Base-by-base conservation (phyloP, 2,329 filamentous ascomycete species). In the Diaporthe ilicicola region DNA sequence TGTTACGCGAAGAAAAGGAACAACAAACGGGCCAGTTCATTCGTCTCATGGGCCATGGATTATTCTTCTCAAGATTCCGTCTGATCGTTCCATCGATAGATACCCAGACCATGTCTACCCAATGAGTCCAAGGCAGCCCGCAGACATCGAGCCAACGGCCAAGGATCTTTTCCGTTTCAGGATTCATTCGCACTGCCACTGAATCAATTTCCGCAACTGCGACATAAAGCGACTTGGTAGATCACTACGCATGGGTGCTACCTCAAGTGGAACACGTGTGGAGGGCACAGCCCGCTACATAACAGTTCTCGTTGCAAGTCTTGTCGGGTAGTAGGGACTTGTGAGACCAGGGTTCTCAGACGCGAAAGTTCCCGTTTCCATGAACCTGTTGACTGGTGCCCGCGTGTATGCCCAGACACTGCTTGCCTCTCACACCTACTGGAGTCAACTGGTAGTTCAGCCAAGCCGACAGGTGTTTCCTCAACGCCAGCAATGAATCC, bases 261-360 rank as follows among this genome's bases (percentile, higher is more conserved):
- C 59, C 29, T 37, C 59, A 13, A 37, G 59, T 64, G 42, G 42
- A 29, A 64, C 59, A 50, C 8, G 32, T 7, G n/a, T 50, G 59
- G 44, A 64, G 59, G 59, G 59, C 59, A 50, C 59, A 64, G 59
- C 59, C 42, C 46, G 13, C 59, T 48, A n/a, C n/a, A n/a, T n/a
- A n/a, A n/a, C n/a, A n/a, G n/a, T n/a, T n/a, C n/a, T n/a, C n/a
- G n/a, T n/a, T n/a, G 29, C 39, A 32, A 10, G 22, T 8, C 39
- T 46, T 24, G 42, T 46, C 39, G 48, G 12, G 27, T 48, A 5
- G 9, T 34, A 24, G 13, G 59, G 15, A n/a, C n/a, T n/a, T n/a
- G n/a, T n/a, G n/a, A n/a, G 42, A 62, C 13, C 27, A 22, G 59
- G 19, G 27, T 27, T 17, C 32, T 34, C 17, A 27, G 42, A 17